Evolutionary conservation across 2,329 filamentous ascomycete genomes (phyloP).

Genomic region (Trichoderma aggressivum): DNA sequence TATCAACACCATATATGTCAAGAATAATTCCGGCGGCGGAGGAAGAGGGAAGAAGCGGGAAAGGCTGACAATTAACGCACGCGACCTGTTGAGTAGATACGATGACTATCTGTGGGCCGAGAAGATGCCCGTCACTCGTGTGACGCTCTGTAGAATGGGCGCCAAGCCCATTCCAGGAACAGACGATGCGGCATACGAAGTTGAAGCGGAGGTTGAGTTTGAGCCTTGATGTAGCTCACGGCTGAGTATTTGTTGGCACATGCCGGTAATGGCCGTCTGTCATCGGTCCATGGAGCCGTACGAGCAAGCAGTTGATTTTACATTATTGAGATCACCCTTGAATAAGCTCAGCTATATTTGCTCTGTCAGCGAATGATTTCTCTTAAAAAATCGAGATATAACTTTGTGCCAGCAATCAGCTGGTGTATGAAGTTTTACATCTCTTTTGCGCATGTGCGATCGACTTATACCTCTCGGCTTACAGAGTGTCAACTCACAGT

Average conservation of each 20-base stretch:
- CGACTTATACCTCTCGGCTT: neutral
- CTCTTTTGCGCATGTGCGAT: neutral
- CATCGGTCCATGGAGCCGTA: too few relatives aligned
- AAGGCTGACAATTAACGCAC: conserved; percentile 51
- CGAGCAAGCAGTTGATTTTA: neutral
- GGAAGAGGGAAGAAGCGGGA: conserved; percentile 34
- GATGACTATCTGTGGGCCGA: conserved; percentile 68
- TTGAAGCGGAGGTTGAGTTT: conserved; percentile 48
- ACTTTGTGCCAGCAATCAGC: too few relatives aligned
- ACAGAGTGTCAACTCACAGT: neutral
- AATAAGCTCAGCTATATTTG: neutral
- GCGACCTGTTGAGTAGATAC: conserved; percentile 56
- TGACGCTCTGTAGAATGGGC: conserved; percentile 86
- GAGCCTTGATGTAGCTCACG: conserved; percentile 13
- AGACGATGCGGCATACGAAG: conserved; percentile 53
- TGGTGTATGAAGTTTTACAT: neutral
- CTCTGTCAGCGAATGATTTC: neutral
- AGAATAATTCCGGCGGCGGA: conserved; percentile 28
- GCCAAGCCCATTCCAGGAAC: conserved; percentile 61
- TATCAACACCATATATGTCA: conserved; percentile 78
- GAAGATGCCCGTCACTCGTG: conserved; percentile 60
- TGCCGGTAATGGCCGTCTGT: neutral
- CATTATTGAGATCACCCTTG: neutral
- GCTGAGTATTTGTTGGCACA: neutral
- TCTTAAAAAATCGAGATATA: neutral